Evolutionary conservation across 2,329 filamentous ascomycete species (phyloP).

Genomic region (Phoma sp.): DNA sequence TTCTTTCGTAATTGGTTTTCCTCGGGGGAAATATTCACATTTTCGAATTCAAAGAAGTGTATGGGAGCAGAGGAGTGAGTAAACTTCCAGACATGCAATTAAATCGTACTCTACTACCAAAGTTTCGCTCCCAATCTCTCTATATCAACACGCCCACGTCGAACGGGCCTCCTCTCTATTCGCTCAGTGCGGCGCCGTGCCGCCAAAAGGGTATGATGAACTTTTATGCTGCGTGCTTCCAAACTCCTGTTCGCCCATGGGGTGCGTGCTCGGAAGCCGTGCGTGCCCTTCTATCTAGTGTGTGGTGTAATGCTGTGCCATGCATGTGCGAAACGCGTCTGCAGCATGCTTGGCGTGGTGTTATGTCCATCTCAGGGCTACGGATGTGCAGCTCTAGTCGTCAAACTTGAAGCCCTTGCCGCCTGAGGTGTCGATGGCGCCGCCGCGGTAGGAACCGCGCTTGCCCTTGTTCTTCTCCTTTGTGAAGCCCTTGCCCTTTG

Average conservation of each 20-base stretch:
- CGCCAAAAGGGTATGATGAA: slow-evolving; percentile 13
- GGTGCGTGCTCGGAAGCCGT: not conserved
- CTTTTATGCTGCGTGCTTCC: slow-evolving; percentile 3
- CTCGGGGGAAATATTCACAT: too few species aligned
- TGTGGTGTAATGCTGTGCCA: too few species aligned
- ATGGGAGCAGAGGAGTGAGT: too few species aligned
- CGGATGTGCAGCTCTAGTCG: slow-evolving; percentile 59
- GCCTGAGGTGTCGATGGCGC: slow-evolving; percentile 80
- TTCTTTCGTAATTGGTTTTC: too few species aligned
- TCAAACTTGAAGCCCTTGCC: slow-evolving; percentile 95
- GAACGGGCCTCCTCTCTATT: not conserved
- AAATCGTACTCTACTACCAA: too few species aligned
- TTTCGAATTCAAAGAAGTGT: too few species aligned
- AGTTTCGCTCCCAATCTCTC: not conserved
- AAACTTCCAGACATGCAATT: too few species aligned
- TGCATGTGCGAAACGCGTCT: too few species aligned
- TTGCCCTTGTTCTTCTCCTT: slow-evolving; percentile 97
- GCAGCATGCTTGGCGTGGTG: not conserved
- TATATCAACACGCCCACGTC: slow-evolving; percentile 3
- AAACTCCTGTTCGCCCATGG: slow-evolving; percentile 11
- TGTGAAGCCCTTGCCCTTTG: slow-evolving; percentile 94
- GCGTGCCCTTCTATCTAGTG: not conserved
- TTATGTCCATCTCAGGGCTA: not conserved
- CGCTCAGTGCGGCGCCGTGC: not conserved
- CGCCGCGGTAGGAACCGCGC: slow-evolving; percentile 86